Evolutionary conservation across 2,329 filamentous ascomycete genomes (phyloP).

Genomic region (Penicillium sp.): DNA sequence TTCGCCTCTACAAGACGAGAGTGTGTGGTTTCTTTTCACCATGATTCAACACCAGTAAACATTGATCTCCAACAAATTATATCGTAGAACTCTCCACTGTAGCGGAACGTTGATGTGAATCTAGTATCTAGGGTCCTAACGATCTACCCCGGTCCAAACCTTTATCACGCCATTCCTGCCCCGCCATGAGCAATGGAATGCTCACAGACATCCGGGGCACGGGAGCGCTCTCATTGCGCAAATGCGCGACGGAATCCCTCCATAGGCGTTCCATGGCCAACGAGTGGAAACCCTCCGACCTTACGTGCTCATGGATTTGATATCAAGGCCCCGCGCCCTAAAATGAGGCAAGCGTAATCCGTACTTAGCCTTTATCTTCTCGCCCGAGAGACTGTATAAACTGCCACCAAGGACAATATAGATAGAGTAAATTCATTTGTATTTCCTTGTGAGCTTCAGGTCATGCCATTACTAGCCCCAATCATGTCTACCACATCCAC

Average conservation of each 20-base stretch:
- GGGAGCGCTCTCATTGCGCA: constrained; percentile 11
- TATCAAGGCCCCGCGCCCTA: constrained; percentile 18
- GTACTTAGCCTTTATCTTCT: constrained; percentile 17
- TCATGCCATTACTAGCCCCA: constrained; percentile 18
- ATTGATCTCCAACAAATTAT: too few species aligned
- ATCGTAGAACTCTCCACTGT: too few species aligned
- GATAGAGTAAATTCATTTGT: constrained; percentile 4
- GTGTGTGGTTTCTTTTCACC: too few species aligned
- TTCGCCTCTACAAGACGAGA: not conserved
- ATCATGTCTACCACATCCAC: constrained; percentile 29
- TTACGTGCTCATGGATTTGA: constrained; percentile 20
- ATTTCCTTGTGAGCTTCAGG: constrained; percentile 1
- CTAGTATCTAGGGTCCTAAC: not conserved
- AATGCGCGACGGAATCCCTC: constrained; percentile 11
- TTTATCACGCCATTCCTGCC: constrained; percentile 35
- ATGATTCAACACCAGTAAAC: too few species aligned
- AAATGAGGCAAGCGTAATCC: constrained; percentile 12
- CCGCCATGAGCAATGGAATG: constrained; percentile 34
- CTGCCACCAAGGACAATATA: constrained; percentile 13
- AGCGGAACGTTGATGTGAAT: not conserved
- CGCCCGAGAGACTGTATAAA: constrained; percentile 20
- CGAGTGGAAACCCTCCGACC: constrained; percentile 13
- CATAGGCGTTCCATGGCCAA: constrained; percentile 5
- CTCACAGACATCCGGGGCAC: constrained; percentile 6
- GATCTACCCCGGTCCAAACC: constrained; percentile 10